Percentiles rank a stretch among this genome's conserved stretches.
phyloP scores from a whole-genome alignment of 176 grass and related monocot genomes.

The Puya raimondii region DNA sequence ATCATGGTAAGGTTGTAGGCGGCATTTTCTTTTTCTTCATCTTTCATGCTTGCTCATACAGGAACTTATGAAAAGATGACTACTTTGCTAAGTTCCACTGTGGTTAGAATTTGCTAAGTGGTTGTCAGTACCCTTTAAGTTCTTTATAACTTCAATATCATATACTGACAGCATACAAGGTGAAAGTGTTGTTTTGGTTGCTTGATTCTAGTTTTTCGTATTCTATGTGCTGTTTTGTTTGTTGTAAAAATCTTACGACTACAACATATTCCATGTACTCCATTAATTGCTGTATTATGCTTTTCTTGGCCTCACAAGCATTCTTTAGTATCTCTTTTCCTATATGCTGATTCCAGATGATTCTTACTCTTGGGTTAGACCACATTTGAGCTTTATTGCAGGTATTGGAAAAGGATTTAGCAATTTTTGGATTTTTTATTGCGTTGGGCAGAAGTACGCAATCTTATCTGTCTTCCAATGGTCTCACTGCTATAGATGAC shows the following conservation, averaged over 20 bases:
- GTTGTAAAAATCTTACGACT: no score
- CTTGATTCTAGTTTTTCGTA: neutral
- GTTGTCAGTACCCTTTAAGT: no score
- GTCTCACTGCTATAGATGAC: slow-evolving; percentile 58
- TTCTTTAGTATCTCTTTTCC: neutral
- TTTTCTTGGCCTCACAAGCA: no score
- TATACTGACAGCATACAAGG: neutral
- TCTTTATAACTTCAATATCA: no score
- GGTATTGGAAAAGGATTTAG: slow-evolving; percentile 97
- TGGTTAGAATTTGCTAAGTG: no score
- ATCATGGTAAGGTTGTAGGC: no score
- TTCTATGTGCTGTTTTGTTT: neutral
- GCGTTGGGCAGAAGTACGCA: slow-evolving; percentile 90
- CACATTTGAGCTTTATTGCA: slow-evolving; percentile 34
- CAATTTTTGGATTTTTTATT: slow-evolving; percentile 99
- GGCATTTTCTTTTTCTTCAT: no score
- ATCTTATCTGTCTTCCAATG: slow-evolving; percentile 69
- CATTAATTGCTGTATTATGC: no score
- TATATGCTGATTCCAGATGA: neutral
- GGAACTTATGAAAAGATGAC: no score
- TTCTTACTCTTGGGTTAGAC: slow-evolving; percentile 13
- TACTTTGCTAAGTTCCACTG: no score
- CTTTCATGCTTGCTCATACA: no score
- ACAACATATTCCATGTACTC: no score
- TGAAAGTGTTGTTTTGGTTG: neutral